Conservation (phyloP, 371 early-diverging fungal species). For the Mucor lusitanicus region DNA sequence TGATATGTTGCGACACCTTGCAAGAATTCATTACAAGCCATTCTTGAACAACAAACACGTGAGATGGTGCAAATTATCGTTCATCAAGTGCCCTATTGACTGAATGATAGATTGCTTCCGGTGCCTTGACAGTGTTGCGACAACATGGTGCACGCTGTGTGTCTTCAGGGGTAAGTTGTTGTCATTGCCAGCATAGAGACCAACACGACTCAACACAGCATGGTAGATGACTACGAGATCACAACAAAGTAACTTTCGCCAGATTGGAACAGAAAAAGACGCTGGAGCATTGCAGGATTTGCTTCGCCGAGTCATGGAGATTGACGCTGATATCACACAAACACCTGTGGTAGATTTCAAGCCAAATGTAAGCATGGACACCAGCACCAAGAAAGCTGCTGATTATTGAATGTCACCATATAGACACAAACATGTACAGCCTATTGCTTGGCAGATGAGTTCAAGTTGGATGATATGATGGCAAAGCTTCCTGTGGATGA, state of each 20-base stretch:
- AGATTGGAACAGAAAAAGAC: conserved; percentile 27
- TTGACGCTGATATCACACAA: conserved; percentile 32
- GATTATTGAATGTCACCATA: too few relatives aligned
- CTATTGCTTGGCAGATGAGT: conserved; percentile 25
- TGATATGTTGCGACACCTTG: neutral
- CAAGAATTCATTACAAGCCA: neutral
- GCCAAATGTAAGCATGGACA: conserved; percentile 18
- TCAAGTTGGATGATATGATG: neutral
- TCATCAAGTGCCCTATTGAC: neutral
- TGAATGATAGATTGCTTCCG: neutral
- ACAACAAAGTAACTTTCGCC: conserved; percentile 14
- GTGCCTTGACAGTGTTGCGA: neutral
- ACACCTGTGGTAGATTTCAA: conserved; percentile 15
- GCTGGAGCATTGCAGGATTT: conserved; percentile 35
- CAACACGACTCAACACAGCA: neutral
- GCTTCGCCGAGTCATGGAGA: conserved; percentile 33
- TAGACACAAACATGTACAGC: conserved; percentile 33
- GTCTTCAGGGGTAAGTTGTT: neutral
- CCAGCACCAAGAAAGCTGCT: neutral
- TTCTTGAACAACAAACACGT: neutral
- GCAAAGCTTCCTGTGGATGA: neutral
- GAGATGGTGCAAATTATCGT: neutral
- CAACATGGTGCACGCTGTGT: neutral
- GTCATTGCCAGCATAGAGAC: neutral
- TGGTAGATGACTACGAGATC: neutral